Percentiles rank a stretch among this genome's conserved stretches.
Evolutionary conservation across 352 stramenopile genomes (phyloP).

Genomic region (Sclerospora graminicola): DNA sequence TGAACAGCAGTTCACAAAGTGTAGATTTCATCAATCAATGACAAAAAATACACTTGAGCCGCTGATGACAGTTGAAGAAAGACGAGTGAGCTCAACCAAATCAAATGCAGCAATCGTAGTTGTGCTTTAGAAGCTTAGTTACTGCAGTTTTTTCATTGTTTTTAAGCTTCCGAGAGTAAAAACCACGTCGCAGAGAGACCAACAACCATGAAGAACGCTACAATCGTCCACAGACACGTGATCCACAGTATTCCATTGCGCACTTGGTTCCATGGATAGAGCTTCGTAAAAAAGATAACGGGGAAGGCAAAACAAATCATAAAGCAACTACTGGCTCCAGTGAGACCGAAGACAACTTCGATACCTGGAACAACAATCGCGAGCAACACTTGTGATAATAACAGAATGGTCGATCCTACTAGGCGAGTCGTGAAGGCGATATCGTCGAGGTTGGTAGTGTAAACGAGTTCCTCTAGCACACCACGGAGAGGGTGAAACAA

Average conservation of each 20-base stretch:
- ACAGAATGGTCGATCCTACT: slow-evolving; percentile 35
- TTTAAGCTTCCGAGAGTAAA: slow-evolving; percentile 15
- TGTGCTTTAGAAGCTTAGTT: slow-evolving; percentile 4
- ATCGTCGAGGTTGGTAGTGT: slow-evolving; percentile 30
- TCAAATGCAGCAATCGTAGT: too few species aligned
- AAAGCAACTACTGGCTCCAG: slow-evolving; percentile 52
- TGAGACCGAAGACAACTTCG: slow-evolving; percentile 59
- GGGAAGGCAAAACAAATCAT: slow-evolving; percentile 74
- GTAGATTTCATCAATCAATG: too few species aligned
- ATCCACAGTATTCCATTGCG: slow-evolving; percentile 26
- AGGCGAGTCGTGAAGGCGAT: slow-evolving; percentile 41
- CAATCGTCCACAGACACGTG: slow-evolving; percentile 24
- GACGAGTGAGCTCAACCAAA: neutral
- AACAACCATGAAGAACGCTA: slow-evolving; percentile 27
- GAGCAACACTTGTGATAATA: slow-evolving; percentile 44
- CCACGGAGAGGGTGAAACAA: slow-evolving; percentile 62
- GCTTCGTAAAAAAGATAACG: slow-evolving; percentile 40
- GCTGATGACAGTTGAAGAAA: neutral
- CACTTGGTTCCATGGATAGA: slow-evolving; percentile 44
- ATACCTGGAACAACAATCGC: slow-evolving; percentile 52
- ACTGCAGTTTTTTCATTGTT: neutral
- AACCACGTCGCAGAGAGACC: slow-evolving; percentile 21
- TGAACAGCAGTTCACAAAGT: too few species aligned
- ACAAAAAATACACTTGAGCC: neutral
- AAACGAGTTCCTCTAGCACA: slow-evolving; percentile 50